phyloP scores from a whole-genome alignment of 306 rosid species.

The Begonia peltatifolia region DNA sequence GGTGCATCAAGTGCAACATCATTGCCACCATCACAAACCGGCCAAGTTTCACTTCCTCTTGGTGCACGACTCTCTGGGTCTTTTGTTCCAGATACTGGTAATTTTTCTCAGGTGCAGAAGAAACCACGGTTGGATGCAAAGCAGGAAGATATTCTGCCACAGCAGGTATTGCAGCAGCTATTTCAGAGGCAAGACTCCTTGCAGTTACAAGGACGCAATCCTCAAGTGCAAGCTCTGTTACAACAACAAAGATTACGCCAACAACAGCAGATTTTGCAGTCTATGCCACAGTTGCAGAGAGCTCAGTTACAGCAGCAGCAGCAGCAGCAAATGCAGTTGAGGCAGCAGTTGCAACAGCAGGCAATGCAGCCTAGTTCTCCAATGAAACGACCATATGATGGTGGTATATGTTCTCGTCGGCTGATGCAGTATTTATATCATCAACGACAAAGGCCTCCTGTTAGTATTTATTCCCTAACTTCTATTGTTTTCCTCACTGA shows the following conservation, averaged over 20 bases:
- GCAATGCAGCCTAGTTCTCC: slow-evolving; percentile 8
- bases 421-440: slow-evolving; percentile 29
- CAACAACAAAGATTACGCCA: slow-evolving; percentile 31
- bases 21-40: slow-evolving; percentile 40
- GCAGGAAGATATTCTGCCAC: slow-evolving; percentile 49
- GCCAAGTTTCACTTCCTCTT: slow-evolving; percentile 34
- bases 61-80: slow-evolving; percentile 54
- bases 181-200: slow-evolving; percentile 13
- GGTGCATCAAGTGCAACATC: slow-evolving; percentile 59
- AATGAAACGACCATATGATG: slow-evolving; percentile 6
- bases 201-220: slow-evolving; percentile 12
- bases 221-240: slow-evolving; percentile 20
- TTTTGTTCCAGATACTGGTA: slow-evolving; percentile 52
- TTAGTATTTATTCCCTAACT: slow-evolving; percentile 8
- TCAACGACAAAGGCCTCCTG: slow-evolving; percentile 25
- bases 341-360: slow-evolving; percentile 18
- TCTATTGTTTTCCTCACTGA: neutral
- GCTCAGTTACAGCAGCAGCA: slow-evolving; percentile 23
- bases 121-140: slow-evolving; percentile 75
- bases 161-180: slow-evolving; percentile 12
- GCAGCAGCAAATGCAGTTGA: slow-evolving; percentile 16
- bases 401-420: slow-evolving; percentile 22
- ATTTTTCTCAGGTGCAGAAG: slow-evolving; percentile 47
- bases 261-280: slow-evolving; percentile 54
- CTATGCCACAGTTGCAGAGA: slow-evolving; percentile 78